phyloP scores from a whole-genome alignment of 1,139 yeast genomes.

The Taphrina populina region DNA sequence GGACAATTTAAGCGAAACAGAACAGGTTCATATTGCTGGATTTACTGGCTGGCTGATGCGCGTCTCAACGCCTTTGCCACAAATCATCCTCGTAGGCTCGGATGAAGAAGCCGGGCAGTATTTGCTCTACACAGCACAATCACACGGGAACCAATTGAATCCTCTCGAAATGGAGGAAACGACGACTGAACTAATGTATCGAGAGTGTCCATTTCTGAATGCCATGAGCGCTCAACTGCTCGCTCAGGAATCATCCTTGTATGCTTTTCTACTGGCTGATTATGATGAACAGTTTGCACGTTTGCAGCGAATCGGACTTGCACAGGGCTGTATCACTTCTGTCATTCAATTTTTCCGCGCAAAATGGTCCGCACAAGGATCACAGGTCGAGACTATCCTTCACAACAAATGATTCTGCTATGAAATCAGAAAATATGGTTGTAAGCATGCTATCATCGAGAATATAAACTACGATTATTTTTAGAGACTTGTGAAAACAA shows the following conservation, averaged over 20 bases:
- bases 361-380: too few relatives aligned
- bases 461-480: too few relatives aligned
- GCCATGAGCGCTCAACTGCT: conserved; percentile 11
- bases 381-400: too few relatives aligned
- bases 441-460: too few relatives aligned
- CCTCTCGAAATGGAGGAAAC: not conserved
- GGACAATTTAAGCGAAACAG: not conserved
- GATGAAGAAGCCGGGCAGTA: not conserved
- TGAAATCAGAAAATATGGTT: too few relatives aligned
- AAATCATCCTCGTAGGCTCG: not conserved
- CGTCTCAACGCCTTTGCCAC: not conserved
- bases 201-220: conserved; percentile 7
- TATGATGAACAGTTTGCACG: too few relatives aligned
- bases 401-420: too few relatives aligned
- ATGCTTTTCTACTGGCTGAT: not conserved
- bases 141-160: not conserved
- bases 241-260: not conserved
- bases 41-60: not conserved
- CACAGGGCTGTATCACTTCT: too few relatives aligned
- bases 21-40: not conserved
- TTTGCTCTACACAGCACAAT: not conserved
- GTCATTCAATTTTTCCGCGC: too few relatives aligned
- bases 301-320: too few relatives aligned
- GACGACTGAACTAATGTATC: not conserved
- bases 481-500: too few relatives aligned